phyloP scores from a whole-genome alignment of 192 early-diverging fungal species.

The Helicostylum pulchrum region DNA sequence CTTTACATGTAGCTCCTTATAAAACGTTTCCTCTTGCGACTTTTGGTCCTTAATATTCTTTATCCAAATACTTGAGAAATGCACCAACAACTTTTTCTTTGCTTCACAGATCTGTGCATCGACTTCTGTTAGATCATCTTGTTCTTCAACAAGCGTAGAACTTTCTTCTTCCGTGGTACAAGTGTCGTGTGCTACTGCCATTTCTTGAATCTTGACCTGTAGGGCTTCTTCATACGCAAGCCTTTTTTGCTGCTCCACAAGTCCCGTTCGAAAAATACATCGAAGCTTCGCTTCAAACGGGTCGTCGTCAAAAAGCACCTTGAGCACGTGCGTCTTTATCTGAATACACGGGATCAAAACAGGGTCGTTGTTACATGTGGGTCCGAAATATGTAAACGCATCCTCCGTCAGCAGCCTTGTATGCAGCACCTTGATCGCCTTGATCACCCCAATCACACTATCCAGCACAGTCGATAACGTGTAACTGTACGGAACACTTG shows the following conservation, averaged over 20 bases:
- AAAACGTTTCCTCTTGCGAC: not conserved
- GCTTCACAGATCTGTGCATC: slow-evolving; percentile 15
- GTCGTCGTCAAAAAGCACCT: slow-evolving; percentile 36
- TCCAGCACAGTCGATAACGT: slow-evolving; percentile 24
- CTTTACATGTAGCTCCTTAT: not conserved
- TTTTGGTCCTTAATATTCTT: slow-evolving; percentile 17
- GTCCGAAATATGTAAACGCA: slow-evolving; percentile 16
- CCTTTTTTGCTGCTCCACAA: slow-evolving; percentile 26
- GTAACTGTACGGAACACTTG: slow-evolving; percentile 27
- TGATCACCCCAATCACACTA: slow-evolving; percentile 5
- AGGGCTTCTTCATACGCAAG: slow-evolving; percentile 30
- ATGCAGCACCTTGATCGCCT: slow-evolving; percentile 22
- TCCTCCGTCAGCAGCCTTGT: not conserved
- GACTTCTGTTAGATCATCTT: not conserved
- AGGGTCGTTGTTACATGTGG: slow-evolving; percentile 1
- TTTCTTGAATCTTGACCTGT: slow-evolving; percentile 12
- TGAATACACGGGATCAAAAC: slow-evolving; percentile 11
- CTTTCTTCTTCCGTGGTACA: not conserved
- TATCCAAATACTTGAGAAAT: slow-evolving; percentile 30
- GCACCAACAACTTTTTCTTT: slow-evolving; percentile 14
- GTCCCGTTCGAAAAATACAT: slow-evolving; percentile 21
- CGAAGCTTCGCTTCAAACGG: slow-evolving; percentile 36
- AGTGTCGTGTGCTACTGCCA: not conserved
- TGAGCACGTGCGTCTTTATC: slow-evolving; percentile 6
- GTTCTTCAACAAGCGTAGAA: not conserved